phyloP scores from a whole-genome alignment of 352 stramenopile species.

The Globisporangium spinosum region DNA sequence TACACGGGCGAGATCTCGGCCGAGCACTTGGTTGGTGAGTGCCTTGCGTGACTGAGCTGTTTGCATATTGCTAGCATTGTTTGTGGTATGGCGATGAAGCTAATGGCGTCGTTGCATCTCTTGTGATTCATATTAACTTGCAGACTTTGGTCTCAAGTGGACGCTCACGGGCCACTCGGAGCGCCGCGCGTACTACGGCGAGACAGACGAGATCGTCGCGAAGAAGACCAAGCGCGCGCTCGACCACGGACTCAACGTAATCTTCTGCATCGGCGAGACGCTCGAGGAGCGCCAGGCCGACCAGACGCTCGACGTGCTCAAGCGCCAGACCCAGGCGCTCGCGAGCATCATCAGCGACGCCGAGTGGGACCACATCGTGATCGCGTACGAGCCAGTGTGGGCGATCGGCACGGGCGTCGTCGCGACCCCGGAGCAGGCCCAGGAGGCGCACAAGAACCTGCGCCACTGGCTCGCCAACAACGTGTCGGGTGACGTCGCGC shows the following conservation, averaged over 20 bases:
- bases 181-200: constrained; percentile 88
- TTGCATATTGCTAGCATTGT: not conserved
- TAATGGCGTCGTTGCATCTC: not conserved
- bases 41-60: not conserved
- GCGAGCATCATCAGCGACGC: constrained; percentile 82
- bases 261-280: constrained; percentile 97
- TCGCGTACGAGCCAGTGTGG: constrained; percentile 97
- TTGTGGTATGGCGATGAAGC: not conserved
- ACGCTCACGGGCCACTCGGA: constrained; percentile 92
- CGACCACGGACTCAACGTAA: constrained; percentile 87
- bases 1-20: constrained; percentile 92
- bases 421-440: constrained; percentile 93
- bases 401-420: constrained; percentile 96
- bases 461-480: constrained; percentile 59
- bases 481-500: constrained; percentile 41
- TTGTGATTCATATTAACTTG: not conserved
- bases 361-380: constrained; percentile 83
- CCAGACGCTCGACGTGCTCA: constrained; percentile 92
- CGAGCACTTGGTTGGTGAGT: constrained; percentile 77
- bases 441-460: constrained; percentile 89
- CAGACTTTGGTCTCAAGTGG: constrained; percentile 72
- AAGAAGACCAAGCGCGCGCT: constrained; percentile 91
- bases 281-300: constrained; percentile 86
- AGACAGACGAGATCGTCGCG: constrained; percentile 93
- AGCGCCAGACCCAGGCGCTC: constrained; percentile 93